These are phyloP conservation scores for Phyllosticta citribraziliensis DNA, from an alignment of 2,329 filamentous ascomycete species.

Conservation along the genomic window DNA sequence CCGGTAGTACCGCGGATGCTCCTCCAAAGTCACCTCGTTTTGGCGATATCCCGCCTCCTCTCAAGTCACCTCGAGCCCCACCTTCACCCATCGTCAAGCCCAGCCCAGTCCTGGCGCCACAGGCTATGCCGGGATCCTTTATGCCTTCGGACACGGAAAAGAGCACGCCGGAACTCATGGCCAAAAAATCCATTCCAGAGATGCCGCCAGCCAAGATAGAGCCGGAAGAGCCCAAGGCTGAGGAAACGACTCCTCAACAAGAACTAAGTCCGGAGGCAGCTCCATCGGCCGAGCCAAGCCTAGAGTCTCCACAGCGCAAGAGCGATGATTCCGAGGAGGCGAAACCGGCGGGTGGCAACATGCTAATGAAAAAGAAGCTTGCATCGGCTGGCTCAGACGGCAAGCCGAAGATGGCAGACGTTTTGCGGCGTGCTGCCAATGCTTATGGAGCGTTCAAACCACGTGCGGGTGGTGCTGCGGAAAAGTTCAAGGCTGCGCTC, in stretches of 20 bases:
- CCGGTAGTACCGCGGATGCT: conserved; percentile 5
- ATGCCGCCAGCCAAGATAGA: background rate
- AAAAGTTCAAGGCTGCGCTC: conserved; percentile 57
- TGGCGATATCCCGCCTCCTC: conserved; percentile 4
- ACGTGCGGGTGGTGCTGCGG: conserved; percentile 74
- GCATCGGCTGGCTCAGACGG: conserved; percentile 42
- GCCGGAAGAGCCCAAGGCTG: background rate
- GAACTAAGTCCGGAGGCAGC: conserved; percentile 10
- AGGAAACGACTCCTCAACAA: conserved; percentile 1
- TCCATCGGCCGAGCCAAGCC: conserved; percentile 5
- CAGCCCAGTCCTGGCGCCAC: background rate
- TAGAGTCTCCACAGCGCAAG: conserved; percentile 25
- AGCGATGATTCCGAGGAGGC: conserved; percentile 38
- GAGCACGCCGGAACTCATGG: background rate
- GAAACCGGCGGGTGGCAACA: conserved; percentile 75
- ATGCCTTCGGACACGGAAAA: conserved; percentile 4
- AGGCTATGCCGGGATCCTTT: conserved; percentile 8
- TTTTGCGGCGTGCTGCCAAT: conserved; percentile 70
- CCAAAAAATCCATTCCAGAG: conserved; percentile 10
- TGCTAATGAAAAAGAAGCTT: conserved; percentile 69
- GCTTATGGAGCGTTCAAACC: conserved; percentile 73
- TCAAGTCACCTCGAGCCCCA: conserved; percentile 9
- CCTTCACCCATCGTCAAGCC: background rate
- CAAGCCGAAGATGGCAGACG: conserved; percentile 61
- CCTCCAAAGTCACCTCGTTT: conserved; percentile 4